A percentile compares a stretch with the other conserved stretches of the same genome.
phyloP scores from a whole-genome alignment of 2,329 filamentous ascomycete genomes.

The Penicillium brasilianum region DNA sequence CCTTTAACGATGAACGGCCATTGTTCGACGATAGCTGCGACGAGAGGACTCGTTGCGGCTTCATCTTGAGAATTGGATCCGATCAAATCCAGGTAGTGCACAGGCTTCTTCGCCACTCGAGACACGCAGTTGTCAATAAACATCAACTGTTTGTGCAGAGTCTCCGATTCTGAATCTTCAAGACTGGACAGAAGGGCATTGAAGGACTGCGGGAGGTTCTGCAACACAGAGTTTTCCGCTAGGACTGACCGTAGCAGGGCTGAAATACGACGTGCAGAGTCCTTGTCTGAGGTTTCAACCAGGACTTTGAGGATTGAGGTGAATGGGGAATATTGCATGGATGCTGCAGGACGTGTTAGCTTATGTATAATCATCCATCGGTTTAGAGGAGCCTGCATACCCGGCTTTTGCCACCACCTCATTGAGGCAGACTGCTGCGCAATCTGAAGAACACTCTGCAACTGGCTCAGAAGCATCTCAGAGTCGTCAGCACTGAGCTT shows the following conservation, averaged over 20 bases:
- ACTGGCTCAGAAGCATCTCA: conserved; percentile 69
- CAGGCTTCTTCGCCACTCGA: conserved; percentile 74
- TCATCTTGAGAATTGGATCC: conserved; percentile 46
- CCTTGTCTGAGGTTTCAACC: conserved; percentile 36
- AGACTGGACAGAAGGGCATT: conserved; percentile 47
- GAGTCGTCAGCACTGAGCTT: conserved; percentile 54
- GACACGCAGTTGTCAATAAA: conserved; percentile 85
- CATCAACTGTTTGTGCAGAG: conserved; percentile 57
- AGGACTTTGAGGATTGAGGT: conserved; percentile 49
- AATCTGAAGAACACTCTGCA: conserved; percentile 81
- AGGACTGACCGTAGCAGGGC: conserved; percentile 43
- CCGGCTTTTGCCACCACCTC: conserved; percentile 84
- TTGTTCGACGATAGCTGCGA: conserved; percentile 76
- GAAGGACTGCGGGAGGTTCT: conserved; percentile 39
- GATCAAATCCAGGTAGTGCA: conserved; percentile 73
- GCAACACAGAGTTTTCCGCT: conserved; percentile 45
- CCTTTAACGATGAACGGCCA: conserved; percentile 69
- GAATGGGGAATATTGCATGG: conserved; percentile 50
- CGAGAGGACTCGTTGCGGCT: conserved; percentile 65
- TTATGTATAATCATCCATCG: conserved; percentile 6
- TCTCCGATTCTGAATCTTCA: conserved; percentile 37
- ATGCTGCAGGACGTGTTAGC: conserved; percentile 26
- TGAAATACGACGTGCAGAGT: conserved; percentile 42
- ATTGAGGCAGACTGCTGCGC: conserved; percentile 81
- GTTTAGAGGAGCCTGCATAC: conserved; percentile 38